A percentile compares a stretch with the other conserved stretches of the same genome.
Evolutionary conservation across 768 basidiomycete genomes (phyloP).

Genomic region (Mycena indigotica): DNA sequence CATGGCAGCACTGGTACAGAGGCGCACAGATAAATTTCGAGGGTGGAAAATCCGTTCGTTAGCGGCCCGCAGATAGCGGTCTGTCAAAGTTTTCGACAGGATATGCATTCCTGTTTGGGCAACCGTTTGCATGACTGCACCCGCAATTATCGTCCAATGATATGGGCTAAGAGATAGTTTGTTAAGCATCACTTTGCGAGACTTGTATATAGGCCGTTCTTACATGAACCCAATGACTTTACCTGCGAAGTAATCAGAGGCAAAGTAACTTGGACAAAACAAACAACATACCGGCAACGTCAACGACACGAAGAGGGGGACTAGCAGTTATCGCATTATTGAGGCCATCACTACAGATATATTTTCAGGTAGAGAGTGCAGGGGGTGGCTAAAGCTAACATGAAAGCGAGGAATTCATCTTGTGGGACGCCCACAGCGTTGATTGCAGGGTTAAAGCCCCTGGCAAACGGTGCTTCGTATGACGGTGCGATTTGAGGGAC

Average conservation of each 20-base stretch:
- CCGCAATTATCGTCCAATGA: constrained; percentile 28
- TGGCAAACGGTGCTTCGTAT: constrained; percentile 26
- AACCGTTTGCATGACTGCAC: constrained; percentile 16
- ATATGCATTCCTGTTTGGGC: constrained; percentile 26
- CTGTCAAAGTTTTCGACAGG: constrained; percentile 28
- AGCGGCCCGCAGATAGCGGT: constrained; percentile 28
- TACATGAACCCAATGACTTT: constrained; percentile 27
- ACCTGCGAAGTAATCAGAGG: background rate
- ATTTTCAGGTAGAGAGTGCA: too few species aligned
- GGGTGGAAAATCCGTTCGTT: constrained; percentile 27
- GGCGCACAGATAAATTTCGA: constrained; percentile 25
- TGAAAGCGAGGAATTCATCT: constrained; percentile 23
- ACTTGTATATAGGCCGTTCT: too few species aligned
- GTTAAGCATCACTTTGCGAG: background rate
- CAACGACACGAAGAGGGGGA: constrained; percentile 27
- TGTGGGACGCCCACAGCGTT: constrained; percentile 21
- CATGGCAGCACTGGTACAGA: constrained; percentile 29
- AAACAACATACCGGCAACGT: constrained; percentile 16
- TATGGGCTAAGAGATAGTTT: constrained; percentile 16
- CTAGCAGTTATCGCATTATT: constrained; percentile 29
- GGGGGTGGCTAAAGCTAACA: too few species aligned
- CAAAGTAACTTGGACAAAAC: background rate
- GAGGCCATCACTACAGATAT: constrained; percentile 18
- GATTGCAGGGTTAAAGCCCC: constrained; percentile 23
- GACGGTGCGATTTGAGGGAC: constrained; percentile 24